These are phyloP conservation scores for Podaxis sp. DNA, from an alignment of 768 basidiomycete species.

Conservation along the genomic window DNA sequence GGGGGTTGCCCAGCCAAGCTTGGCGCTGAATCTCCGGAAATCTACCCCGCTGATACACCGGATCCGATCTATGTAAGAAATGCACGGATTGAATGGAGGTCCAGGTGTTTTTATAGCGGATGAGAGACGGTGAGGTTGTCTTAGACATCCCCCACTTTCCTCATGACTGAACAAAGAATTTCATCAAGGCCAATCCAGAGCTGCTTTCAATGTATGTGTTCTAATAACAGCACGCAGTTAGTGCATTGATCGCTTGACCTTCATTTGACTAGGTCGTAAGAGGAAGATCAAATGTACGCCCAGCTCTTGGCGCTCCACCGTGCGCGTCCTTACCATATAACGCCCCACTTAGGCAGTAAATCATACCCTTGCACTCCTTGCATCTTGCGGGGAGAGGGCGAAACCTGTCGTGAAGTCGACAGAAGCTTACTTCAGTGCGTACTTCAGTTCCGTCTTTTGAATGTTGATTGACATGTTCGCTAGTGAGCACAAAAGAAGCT, in stretches of 20 bases:
- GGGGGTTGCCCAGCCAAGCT: slow-evolving; percentile 3
- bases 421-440: slow-evolving; percentile 17
- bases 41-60: not conserved
- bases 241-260: not conserved
- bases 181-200: slow-evolving; percentile 26
- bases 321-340: not conserved
- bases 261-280: slow-evolving; percentile 21
- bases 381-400: slow-evolving; percentile 24
- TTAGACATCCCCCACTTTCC: not conserved
- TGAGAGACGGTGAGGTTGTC: not conserved
- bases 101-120: not conserved
- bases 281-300: slow-evolving; percentile 27
- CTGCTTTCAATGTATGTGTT: slow-evolving; percentile 25
- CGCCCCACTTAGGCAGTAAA: slow-evolving; percentile 20
- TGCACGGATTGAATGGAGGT: not conserved
- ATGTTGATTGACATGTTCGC: not conserved
- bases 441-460: not conserved
- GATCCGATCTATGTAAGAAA: not conserved
- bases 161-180: slow-evolving; percentile 15
- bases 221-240: not conserved
- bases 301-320: not conserved
- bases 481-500: slow-evolving; percentile 8
- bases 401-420: slow-evolving; percentile 25
- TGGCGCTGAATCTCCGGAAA: not conserved
- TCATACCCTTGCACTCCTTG: slow-evolving; percentile 27